These are phyloP conservation scores for Musa troglodytarum DNA, from an alignment of 176 grass and related monocot genomes.

Conservation along the genomic window DNA sequence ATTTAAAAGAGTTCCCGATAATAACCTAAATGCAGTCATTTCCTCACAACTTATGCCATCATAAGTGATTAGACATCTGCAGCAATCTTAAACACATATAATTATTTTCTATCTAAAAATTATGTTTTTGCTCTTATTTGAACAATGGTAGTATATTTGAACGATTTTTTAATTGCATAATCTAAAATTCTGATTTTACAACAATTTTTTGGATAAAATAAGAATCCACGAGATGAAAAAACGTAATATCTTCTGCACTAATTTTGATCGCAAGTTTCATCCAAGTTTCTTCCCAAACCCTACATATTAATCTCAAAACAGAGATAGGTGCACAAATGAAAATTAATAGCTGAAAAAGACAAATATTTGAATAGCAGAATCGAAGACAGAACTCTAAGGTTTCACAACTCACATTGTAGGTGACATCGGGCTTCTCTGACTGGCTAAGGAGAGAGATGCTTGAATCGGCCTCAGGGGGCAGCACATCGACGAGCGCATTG, in stretches of 20 bases:
- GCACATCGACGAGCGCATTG: conserved; percentile 80
- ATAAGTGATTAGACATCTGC: no score
- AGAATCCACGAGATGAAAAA: not conserved
- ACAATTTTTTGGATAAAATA: not conserved
- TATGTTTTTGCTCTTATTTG: not conserved
- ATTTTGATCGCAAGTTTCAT: not conserved
- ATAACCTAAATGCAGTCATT: no score
- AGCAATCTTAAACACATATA: no score
- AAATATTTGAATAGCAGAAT: not conserved
- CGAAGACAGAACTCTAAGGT: not conserved
- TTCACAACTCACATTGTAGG: conserved; percentile 45
- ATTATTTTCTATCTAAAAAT: not conserved
- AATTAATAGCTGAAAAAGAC: not conserved
- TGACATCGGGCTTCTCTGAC: conserved; percentile 79
- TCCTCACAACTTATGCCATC: no score
- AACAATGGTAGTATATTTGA: not conserved
- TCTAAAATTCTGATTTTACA: not conserved
- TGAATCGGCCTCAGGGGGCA: conserved; percentile 87
- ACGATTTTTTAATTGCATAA: not conserved
- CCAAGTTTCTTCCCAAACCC: not conserved
- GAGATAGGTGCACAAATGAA: not conserved
- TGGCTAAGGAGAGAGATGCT: conserved; percentile 75
- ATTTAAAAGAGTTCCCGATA: no score
- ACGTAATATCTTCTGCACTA: not conserved
- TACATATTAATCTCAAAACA: conserved; percentile 11